phyloP scores from a whole-genome alignment of 306 rosid species.

The Rosa chinensis region DNA sequence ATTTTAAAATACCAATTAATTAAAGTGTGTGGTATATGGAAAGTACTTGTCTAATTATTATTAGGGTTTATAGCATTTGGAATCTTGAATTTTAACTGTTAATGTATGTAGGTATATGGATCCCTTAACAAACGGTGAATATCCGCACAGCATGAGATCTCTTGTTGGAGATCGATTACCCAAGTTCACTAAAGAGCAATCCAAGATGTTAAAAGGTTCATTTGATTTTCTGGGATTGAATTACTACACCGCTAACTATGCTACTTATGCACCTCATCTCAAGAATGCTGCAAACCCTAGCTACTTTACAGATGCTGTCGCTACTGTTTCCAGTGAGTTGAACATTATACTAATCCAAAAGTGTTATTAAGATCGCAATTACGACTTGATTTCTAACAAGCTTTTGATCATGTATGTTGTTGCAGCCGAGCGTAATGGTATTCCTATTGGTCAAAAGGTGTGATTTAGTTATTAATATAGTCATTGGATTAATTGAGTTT shows the following conservation, averaged over 20 bases:
- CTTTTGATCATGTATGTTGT: neutral
- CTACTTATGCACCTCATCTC: constrained; percentile 26
- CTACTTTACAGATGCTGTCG: constrained; percentile 39
- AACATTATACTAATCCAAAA: neutral
- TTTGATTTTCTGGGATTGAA: constrained; percentile 67
- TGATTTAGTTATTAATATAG: neutral
- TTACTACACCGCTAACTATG: constrained; percentile 50
- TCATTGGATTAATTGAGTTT: neutral
- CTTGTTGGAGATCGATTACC: constrained; percentile 59
- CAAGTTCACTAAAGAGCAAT: constrained; percentile 50
- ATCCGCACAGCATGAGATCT: constrained; percentile 57
- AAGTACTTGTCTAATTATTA: neutral
- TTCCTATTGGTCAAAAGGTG: constrained; percentile 49
- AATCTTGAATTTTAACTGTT: neutral
- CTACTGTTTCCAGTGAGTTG: constrained; percentile 35
- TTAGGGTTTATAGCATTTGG: neutral
- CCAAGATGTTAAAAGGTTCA: constrained; percentile 47
- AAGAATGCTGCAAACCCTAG: constrained; percentile 18
- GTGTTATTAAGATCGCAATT: neutral
- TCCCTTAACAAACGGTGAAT: constrained; percentile 56
- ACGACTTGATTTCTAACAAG: neutral
- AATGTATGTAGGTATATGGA: constrained; percentile 52
- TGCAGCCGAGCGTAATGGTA: constrained; percentile 43
- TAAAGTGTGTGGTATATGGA: too few species aligned
- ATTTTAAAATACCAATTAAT: too few species aligned